Evolutionary conservation across 306 rosid genomes (phyloP).

Genomic region (Cajanus cajan): DNA sequence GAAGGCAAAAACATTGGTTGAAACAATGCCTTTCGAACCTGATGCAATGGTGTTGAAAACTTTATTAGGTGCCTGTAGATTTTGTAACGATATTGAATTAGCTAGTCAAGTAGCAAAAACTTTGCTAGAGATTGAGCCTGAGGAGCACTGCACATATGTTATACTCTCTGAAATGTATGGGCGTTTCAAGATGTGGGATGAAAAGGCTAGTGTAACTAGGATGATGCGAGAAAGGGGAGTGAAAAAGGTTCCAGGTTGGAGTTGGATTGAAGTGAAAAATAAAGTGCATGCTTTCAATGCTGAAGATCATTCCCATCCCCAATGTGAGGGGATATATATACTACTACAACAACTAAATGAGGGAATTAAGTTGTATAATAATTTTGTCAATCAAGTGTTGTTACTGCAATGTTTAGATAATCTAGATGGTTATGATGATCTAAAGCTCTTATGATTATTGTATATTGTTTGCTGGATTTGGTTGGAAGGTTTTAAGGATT

Average conservation of each 20-base stretch:
- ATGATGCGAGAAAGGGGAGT: constrained; percentile 78
- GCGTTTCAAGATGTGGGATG: constrained; percentile 64
- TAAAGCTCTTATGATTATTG: neutral
- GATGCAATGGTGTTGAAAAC: constrained; percentile 69
- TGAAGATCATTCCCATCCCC: constrained; percentile 65
- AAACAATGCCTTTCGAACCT: constrained; percentile 70
- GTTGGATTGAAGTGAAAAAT: constrained; percentile 79
- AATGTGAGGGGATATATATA: constrained; percentile 43
- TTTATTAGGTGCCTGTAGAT: constrained; percentile 75
- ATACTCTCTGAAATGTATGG: constrained; percentile 72
- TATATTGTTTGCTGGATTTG: constrained; percentile 18
- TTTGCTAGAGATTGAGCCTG: constrained; percentile 69
- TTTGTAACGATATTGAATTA: constrained; percentile 70
- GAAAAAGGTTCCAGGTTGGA: constrained; percentile 82
- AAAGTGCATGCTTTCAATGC: constrained; percentile 82
- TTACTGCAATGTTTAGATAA: neutral
- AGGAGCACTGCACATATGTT: constrained; percentile 78
- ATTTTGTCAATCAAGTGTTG: neutral
- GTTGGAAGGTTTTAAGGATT: constrained; percentile 20
- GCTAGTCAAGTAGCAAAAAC: constrained; percentile 64
- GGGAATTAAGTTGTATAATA: constrained; percentile 40
- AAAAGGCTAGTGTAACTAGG: constrained; percentile 65
- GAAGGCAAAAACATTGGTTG: constrained; percentile 64
- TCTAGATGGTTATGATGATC: neutral
- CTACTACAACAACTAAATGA: constrained; percentile 46